Evolutionary conservation across 2,329 filamentous ascomycete species (phyloP).

Genomic region (Ophiostoma ips): DNA sequence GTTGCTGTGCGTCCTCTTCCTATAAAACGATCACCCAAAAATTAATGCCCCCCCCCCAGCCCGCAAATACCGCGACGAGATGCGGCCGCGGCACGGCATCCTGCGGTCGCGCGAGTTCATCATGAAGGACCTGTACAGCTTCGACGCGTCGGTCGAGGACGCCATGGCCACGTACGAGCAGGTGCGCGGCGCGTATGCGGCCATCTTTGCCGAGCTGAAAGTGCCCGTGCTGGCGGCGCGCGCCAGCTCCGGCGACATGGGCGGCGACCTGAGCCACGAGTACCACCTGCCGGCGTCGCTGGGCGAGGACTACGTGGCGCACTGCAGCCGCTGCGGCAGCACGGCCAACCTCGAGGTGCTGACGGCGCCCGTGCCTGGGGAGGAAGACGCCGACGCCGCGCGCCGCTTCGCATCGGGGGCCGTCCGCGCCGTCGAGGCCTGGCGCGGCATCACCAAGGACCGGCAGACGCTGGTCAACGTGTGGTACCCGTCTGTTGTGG

Average conservation of each 20-base stretch:
- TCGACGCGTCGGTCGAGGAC: slow-evolving; percentile 54
- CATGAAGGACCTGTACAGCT: slow-evolving; percentile 98
- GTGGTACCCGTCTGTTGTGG: slow-evolving; percentile 39
- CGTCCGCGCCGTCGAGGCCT: slow-evolving; percentile 24
- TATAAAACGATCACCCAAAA: not conserved
- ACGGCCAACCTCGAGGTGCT: slow-evolving; percentile 83
- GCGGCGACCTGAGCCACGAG: slow-evolving; percentile 83
- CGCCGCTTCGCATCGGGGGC: not conserved
- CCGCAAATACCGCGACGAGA: slow-evolving; percentile 89
- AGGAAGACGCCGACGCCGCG: not conserved
- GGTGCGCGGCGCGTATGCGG: slow-evolving; percentile 59
- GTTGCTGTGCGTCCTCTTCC: slow-evolving; percentile 16
- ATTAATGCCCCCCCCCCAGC: slow-evolving; percentile 33
- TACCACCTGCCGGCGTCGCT: slow-evolving; percentile 71
- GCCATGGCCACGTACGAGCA: slow-evolving; percentile 69
- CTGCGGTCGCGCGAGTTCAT: slow-evolving; percentile 80
- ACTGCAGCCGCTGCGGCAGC: slow-evolving; percentile 59
- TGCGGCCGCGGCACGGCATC: slow-evolving; percentile 74
- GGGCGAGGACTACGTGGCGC: slow-evolving; percentile 76
- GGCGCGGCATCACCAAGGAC: slow-evolving; percentile 55
- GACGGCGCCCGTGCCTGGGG: slow-evolving; percentile 10
- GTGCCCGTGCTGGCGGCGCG: slow-evolving; percentile 74
- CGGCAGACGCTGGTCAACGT: slow-evolving; percentile 53
- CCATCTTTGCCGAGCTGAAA: slow-evolving; percentile 69
- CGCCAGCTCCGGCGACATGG: slow-evolving; percentile 93